Percentiles rank a stretch among this genome's conserved stretches.
These are phyloP conservation scores for Suillus paluster DNA, from an alignment of 768 basidiomycete species.

Conservation along the genomic window DNA sequence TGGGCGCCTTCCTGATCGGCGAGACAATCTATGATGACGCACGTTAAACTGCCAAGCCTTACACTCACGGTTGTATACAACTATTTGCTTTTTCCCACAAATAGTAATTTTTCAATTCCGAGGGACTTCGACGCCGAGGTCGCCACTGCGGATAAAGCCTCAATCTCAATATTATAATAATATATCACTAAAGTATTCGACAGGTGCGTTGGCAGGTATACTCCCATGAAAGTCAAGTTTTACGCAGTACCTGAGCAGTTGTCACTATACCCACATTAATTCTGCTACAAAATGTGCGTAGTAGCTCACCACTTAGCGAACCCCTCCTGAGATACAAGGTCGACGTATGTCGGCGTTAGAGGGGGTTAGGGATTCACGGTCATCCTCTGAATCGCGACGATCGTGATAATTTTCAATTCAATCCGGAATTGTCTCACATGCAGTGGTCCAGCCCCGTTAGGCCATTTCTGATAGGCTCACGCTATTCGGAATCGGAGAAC, in stretches of 20 bases:
- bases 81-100: slow-evolving; percentile 10
- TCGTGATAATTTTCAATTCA: background rate
- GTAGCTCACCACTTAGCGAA: slow-evolving; percentile 3
- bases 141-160: too few relatives aligned
- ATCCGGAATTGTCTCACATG: background rate
- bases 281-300: background rate
- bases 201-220: too few relatives aligned
- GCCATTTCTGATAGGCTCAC: background rate
- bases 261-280: background rate
- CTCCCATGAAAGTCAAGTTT: background rate
- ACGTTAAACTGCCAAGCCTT: too few relatives aligned
- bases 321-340: background rate
- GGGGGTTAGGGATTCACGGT: slow-evolving; percentile 11
- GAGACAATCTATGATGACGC: too few relatives aligned
- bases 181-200: too few relatives aligned
- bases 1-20: too few relatives aligned
- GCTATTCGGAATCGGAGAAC: background rate
- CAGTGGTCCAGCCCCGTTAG: background rate
- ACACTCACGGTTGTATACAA: background rate
- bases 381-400: background rate
- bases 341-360: slow-evolving; percentile 26
- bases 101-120: slow-evolving; percentile 1
- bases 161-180: too few relatives aligned
- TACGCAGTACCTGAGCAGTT: too few relatives aligned
- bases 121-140: too few relatives aligned